Evolutionary conservation across 345 rosid genomes (phyloP), one percentile per base, ranked within the genome.

Genomic region (Turritis glabra): DNA sequence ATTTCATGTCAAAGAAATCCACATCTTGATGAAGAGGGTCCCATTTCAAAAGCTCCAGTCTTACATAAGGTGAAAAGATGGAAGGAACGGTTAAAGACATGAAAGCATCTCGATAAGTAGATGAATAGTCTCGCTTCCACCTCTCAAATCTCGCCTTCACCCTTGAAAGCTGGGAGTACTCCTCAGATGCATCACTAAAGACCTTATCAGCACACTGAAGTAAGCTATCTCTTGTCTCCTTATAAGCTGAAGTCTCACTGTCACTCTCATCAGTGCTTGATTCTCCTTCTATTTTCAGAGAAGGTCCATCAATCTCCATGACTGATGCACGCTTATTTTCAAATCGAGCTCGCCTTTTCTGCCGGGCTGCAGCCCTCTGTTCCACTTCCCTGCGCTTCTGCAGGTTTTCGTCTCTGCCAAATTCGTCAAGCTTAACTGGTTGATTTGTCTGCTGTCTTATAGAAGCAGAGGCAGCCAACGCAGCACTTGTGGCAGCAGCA

Each of bases 261-360:
- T 94, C 97, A 63, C 98, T 94, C 83, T 94, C 97, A 82, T 95
- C 99, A 44, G 96, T 89, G 85, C 96, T 92, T 7, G 97, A 92
- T 84, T 94, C 98, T 69, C 97, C 98, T 84, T 94, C 98, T 75
- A 89, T 64, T 85, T 87, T 91, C 76, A 72, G 83, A 76, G 75
- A 67, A 40, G 89, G 68, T 73, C 72, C 60, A 27, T 91, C 93
- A 26, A 86, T 35, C 67, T 90, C 88, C 97, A 91, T 82, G 62
- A 85, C 85, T 62, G 88, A 86, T 44, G 85, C 70, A 74, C 88
- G 83, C 82, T 85, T 91, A 5, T 81, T 74, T 79, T 94, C 98
- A 82, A 83, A 91, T 23, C 46, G 85, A 71, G 86, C 80, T 80
- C 84, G 93, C 85, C 90, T 84, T 46, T 72, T 80, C 74, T 82